Base-by-base conservation (phyloP, 1,139 yeast genomes). In the Nadsonia commutata region DNA sequence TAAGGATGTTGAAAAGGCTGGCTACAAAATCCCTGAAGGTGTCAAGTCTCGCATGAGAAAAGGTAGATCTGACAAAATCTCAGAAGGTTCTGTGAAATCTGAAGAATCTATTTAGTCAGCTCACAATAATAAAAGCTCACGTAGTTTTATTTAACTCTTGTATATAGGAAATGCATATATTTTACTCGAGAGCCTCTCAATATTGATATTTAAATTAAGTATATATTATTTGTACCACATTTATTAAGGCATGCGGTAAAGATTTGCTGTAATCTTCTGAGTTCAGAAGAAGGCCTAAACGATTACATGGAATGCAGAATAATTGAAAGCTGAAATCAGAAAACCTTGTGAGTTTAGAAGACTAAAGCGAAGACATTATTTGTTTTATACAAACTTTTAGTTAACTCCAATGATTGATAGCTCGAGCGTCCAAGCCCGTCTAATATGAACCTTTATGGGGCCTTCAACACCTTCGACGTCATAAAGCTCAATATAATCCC, bases 371-470 rank as follows among this genome's bases (percentile, higher is more conserved):
- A n/a, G n/a, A n/a, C n/a, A n/a, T n/a, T n/a, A n/a, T n/a, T n/a
- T n/a, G n/a, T n/a, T n/a, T n/a, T n/a, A n/a, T n/a, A n/a, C n/a
- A n/a, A n/a, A n/a, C n/a, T n/a, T 27, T 16, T 27, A 27, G 16
- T 27, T 27, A 36, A 59, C 56, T 8, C 65, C 67, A 22, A 64
- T 49, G 18, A 64, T 63, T 31, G 59, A 55, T 50, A 83, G 68
- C 58, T 83, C 94, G 49, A 83, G 67, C 1, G 94, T 83, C 94
- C 94, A 83, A 18, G 82, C 93, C 49, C 94, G 66, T 50, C 94
- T 70, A 40, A 80, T 71, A 56, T 83, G 93, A 17, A 81, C 80
- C 50, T 72, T 76, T 41, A 74, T 62, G 7, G 60, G 58, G 13
- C 56, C 59, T 5, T 52, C 53, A 8, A 57, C 45, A 8, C 81